phyloP scores from a whole-genome alignment of 202 grass and related monocot genomes.

The Digitaria exilis region DNA sequence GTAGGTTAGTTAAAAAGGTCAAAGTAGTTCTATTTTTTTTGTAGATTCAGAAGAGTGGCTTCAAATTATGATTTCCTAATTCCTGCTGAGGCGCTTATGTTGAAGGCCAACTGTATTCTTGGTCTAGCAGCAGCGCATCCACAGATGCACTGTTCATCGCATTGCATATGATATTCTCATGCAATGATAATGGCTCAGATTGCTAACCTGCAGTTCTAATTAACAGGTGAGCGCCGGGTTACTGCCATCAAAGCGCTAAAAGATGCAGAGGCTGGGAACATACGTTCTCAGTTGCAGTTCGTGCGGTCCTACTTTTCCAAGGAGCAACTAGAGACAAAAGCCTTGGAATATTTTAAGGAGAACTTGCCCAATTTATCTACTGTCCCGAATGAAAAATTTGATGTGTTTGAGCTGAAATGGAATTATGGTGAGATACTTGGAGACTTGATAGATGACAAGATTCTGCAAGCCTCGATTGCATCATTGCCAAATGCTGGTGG shows the following conservation, averaged over 20 bases:
- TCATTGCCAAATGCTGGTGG: conserved; percentile 46
- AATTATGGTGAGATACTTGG: conserved; percentile 48
- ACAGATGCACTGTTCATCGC: not conserved
- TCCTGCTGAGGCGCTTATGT: not conserved
- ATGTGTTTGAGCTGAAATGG: conserved; percentile 70
- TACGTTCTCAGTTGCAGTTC: conserved; percentile 61
- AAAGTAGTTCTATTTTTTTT: not conserved
- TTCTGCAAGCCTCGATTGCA: conserved; percentile 54
- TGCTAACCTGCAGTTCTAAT: conserved; percentile 33
- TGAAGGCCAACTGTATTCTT: not conserved
- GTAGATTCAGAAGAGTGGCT: not conserved
- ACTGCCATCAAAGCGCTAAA: conserved; percentile 64
- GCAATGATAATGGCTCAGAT: not conserved
- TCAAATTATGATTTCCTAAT: not conserved
- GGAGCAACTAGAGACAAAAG: conserved; percentile 66
- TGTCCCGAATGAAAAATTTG: conserved; percentile 48
- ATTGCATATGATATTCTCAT: not conserved
- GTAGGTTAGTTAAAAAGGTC: not conserved
- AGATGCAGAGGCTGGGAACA: conserved; percentile 61
- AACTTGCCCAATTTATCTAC: conserved; percentile 63
- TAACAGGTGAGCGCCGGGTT: conserved; percentile 58
- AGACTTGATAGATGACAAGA: conserved; percentile 42
- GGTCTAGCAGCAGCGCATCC: not conserved
- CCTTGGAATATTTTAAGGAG: conserved; percentile 73
- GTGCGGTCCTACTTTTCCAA: conserved; percentile 53